phyloP scores from a whole-genome alignment of 2,329 filamentous ascomycete genomes.

The Plenodomus tracheiphilus region DNA sequence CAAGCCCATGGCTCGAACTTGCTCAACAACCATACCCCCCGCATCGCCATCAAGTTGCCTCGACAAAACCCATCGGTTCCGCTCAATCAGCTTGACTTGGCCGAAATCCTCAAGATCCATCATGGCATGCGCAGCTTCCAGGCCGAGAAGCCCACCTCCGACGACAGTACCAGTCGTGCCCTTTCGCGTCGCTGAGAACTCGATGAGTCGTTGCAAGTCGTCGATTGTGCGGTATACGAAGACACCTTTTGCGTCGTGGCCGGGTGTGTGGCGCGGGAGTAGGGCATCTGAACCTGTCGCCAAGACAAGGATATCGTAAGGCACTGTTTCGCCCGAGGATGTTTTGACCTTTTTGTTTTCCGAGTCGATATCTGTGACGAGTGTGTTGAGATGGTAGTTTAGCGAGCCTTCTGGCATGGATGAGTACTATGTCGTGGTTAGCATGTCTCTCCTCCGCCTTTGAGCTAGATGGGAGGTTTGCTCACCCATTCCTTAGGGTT shows the following conservation, averaged over 20 bases:
- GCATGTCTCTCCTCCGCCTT: neutral
- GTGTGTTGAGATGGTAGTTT: conserved; percentile 74
- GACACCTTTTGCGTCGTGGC: conserved; percentile 77
- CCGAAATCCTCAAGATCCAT: conserved; percentile 77
- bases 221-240: conserved; percentile 89
- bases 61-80: conserved; percentile 80
- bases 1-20: conserved; percentile 76
- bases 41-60: conserved; percentile 82
- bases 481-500: conserved; percentile 80
- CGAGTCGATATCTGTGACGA: conserved; percentile 69
- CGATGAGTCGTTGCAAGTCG: conserved; percentile 76
- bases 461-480: neutral
- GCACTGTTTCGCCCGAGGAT: conserved; percentile 67
- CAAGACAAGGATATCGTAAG: conserved; percentile 80
- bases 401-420: conserved; percentile 68
- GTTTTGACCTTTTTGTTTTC: conserved; percentile 69
- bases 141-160: conserved; percentile 79
- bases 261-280: conserved; percentile 71
- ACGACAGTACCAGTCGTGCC: conserved; percentile 75
- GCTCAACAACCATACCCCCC: conserved; percentile 78
- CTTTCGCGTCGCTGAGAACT: conserved; percentile 68
- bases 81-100: conserved; percentile 77
- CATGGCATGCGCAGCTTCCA: conserved; percentile 92
- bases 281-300: conserved; percentile 86
- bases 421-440: conserved; percentile 58